phyloP scores from a whole-genome alignment of 2,329 filamentous ascomycete species.

The Fusarium sp. region DNA sequence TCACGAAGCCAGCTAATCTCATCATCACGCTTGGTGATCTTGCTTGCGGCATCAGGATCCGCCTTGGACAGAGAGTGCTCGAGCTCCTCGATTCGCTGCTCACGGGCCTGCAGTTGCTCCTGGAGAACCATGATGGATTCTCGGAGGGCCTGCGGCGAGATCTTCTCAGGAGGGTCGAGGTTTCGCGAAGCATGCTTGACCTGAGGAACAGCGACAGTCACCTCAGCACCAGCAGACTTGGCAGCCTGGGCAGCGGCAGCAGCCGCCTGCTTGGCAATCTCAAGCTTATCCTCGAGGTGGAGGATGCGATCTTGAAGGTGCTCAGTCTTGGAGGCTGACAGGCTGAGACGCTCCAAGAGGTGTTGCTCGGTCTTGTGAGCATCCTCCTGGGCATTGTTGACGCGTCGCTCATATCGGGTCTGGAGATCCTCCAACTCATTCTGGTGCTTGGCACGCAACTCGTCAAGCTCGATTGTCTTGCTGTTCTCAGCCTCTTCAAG shows the following conservation, averaged over 20 bases:
- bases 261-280: slow-evolving; percentile 89
- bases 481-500: slow-evolving; percentile 82
- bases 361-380: slow-evolving; percentile 83
- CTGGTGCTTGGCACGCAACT: slow-evolving; percentile 69
- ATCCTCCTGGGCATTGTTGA: slow-evolving; percentile 83
- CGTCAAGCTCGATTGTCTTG: slow-evolving; percentile 68
- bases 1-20: slow-evolving; percentile 97
- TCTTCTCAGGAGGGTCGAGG: slow-evolving; percentile 78
- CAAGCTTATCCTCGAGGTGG: slow-evolving; percentile 90
- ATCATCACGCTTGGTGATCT: slow-evolving; percentile 91
- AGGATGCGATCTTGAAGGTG: slow-evolving; percentile 87
- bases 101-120: slow-evolving; percentile 95
- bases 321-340: slow-evolving; percentile 86
- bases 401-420: slow-evolving; percentile 78
- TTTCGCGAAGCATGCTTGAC: slow-evolving; percentile 47
- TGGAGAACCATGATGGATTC: slow-evolving; percentile 97
- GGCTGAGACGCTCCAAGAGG: slow-evolving; percentile 81
- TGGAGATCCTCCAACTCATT: slow-evolving; percentile 80
- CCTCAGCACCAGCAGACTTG: slow-evolving; percentile 64
- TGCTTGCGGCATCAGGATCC: slow-evolving; percentile 82
- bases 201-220: slow-evolving; percentile 40
- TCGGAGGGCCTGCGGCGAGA: slow-evolving; percentile 92
- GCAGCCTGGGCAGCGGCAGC: slow-evolving; percentile 84
- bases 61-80: slow-evolving; percentile 76
- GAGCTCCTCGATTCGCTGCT: slow-evolving; percentile 88